Conservation (phyloP, 306 rosid species). For the Hylodesmum podocarpum region DNA sequence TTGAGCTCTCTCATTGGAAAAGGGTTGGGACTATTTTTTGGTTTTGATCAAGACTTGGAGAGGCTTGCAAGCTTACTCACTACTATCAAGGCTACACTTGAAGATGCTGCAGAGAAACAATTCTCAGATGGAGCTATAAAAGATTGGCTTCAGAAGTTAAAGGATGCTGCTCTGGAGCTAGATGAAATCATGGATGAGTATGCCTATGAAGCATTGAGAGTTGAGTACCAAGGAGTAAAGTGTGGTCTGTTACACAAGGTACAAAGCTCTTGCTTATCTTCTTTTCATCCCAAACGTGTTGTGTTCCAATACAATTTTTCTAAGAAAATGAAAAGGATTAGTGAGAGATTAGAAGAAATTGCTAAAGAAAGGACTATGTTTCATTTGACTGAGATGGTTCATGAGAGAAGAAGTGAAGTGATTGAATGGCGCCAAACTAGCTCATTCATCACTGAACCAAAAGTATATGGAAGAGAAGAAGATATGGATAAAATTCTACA, state of each 20-base stretch:
- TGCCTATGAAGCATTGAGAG: neutral
- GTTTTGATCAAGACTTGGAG: neutral
- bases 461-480: conserved; percentile 29
- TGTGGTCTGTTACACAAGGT: neutral
- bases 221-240: neutral
- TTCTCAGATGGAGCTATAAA: neutral
- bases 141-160: conserved; percentile 15
- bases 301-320: neutral
- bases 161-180: neutral
- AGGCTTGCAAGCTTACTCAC: neutral
- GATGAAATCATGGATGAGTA: conserved; percentile 35
- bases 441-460: conserved; percentile 5
- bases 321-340: conserved; percentile 8
- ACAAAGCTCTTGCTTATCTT: neutral
- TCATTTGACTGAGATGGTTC: neutral
- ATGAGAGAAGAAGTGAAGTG: neutral
- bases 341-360: too few relatives aligned
- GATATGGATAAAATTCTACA: conserved; percentile 6
- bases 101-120: conserved; percentile 35
- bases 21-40: too few relatives aligned
- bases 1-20: neutral
- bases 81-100: conserved; percentile 21
- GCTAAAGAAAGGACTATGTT: conserved; percentile 1
- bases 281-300: neutral
- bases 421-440: conserved; percentile 9